Evolutionary conservation across 2,329 filamentous ascomycete species (phyloP).

Genomic region (Plenodomus tracheiphilus): DNA sequence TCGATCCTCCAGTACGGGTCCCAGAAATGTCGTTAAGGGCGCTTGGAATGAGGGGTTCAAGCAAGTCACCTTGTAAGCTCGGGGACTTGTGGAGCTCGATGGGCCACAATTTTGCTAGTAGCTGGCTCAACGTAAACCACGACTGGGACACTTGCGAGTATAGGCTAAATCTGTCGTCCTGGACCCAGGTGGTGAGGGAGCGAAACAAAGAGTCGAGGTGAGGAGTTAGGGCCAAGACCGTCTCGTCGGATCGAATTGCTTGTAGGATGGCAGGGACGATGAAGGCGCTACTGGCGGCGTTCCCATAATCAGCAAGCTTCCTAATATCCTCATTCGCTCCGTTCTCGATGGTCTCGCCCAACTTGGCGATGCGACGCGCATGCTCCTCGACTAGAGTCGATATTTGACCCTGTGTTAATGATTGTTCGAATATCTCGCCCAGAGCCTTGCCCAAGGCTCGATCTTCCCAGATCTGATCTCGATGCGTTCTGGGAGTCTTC

Average conservation of each 20-base stretch:
- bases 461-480: slow-evolving; percentile 36
- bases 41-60: slow-evolving; percentile 31
- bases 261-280: slow-evolving; percentile 33
- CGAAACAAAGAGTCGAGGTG: slow-evolving; percentile 28
- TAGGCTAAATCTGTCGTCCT: slow-evolving; percentile 20
- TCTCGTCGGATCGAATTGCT: slow-evolving; percentile 30
- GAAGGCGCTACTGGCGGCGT: slow-evolving; percentile 31
- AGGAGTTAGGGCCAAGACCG: slow-evolving; percentile 20
- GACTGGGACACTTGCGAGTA: slow-evolving; percentile 19
- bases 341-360: slow-evolving; percentile 14
- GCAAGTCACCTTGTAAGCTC: slow-evolving; percentile 23
- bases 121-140: slow-evolving; percentile 36
- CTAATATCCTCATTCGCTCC: slow-evolving; percentile 15
- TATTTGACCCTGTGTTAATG: slow-evolving; percentile 38
- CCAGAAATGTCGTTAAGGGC: slow-evolving; percentile 27
- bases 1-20: slow-evolving; percentile 7
- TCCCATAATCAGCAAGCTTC: slow-evolving; percentile 24
- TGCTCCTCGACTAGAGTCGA: slow-evolving; percentile 36
- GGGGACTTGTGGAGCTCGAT: slow-evolving; percentile 31
- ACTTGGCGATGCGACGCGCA: slow-evolving; percentile 19
- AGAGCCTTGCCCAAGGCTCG: slow-evolving; percentile 26
- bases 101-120: slow-evolving; percentile 37
- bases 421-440: slow-evolving; percentile 31
- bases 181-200: slow-evolving; percentile 25
- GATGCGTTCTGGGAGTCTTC: slow-evolving; percentile 20